These are phyloP conservation scores for Amanita muscaria DNA, from an alignment of 768 basidiomycete species.

Conservation along the genomic window DNA sequence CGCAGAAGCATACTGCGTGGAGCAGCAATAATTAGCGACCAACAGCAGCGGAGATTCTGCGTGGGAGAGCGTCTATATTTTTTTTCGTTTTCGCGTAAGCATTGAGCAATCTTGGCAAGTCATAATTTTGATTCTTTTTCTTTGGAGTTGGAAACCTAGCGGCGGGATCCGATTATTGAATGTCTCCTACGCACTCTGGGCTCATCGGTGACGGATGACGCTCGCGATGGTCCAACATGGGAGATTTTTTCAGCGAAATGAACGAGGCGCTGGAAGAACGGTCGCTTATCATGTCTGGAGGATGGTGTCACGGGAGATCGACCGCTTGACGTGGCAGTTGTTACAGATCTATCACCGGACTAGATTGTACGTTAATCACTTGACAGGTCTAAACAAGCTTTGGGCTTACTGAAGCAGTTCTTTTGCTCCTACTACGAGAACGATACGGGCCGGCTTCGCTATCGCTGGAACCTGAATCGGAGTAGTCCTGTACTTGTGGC, in stretches of 20 bases:
- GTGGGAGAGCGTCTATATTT: constrained; percentile 1
- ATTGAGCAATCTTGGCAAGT: neutral
- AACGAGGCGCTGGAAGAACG: constrained; percentile 56
- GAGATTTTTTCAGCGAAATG: constrained; percentile 41
- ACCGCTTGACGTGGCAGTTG: constrained; percentile 50
- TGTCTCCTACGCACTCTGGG: constrained; percentile 41
- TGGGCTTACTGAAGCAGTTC: constrained; percentile 61
- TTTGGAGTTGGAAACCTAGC: neutral
- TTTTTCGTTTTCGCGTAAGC: neutral
- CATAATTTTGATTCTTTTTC: neutral
- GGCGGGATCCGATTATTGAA: constrained; percentile 29
- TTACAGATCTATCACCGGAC: too few relatives aligned
- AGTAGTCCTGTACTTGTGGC: constrained; percentile 3
- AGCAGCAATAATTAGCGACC: too few relatives aligned
- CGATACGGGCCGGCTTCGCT: constrained; percentile 3
- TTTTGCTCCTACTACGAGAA: constrained; percentile 28
- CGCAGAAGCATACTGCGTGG: too few relatives aligned
- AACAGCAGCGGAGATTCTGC: too few relatives aligned
- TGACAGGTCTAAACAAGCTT: constrained; percentile 10
- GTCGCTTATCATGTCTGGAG: constrained; percentile 37
- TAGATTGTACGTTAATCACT: neutral
- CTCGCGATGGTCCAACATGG: constrained; percentile 28
- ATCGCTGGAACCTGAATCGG: constrained; percentile 1
- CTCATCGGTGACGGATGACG: constrained; percentile 24
- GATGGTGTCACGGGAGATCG: constrained; percentile 47